These are phyloP conservation scores for Cystoderma amianthinum DNA, from an alignment of 768 basidiomycete genomes.

Conservation along the genomic window DNA sequence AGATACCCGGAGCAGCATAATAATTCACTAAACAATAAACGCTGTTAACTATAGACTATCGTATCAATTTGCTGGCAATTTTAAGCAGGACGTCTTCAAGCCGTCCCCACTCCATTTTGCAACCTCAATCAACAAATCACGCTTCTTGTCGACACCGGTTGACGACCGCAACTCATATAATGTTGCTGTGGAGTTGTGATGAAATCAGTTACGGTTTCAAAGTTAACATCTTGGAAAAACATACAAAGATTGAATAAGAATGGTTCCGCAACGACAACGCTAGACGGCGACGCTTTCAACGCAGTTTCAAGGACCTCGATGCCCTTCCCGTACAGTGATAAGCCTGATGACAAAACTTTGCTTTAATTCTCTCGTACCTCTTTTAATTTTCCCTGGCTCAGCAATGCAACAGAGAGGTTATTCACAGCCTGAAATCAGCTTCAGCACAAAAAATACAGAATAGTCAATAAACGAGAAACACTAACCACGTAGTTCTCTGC, in stretches of 20 bases:
- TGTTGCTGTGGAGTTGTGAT: conserved; percentile 43
- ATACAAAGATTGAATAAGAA: conserved; percentile 81
- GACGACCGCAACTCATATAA: conserved; percentile 77
- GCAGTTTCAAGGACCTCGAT: conserved; percentile 64
- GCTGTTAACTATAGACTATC: no score
- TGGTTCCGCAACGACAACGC: conserved; percentile 71
- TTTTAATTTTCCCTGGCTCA: conserved; percentile 65
- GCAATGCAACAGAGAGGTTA: conserved; percentile 64
- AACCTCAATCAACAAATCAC: conserved; percentile 64
- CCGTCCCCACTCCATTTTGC: conserved; percentile 88
- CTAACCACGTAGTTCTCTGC: conserved; percentile 55
- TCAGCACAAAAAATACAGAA: not conserved
- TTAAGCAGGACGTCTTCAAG: conserved; percentile 66
- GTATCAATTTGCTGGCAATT: conserved; percentile 60
- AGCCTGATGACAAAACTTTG: no score
- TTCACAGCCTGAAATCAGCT: conserved; percentile 54
- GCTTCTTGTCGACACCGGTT: conserved; percentile 70
- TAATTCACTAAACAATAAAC: no score
- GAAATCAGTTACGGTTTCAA: not conserved
- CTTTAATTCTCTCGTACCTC: conserved; percentile 41
- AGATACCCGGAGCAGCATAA: no score
- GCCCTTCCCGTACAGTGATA: conserved; percentile 45
- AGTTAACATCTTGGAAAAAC: conserved; percentile 13
- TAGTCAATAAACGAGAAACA: not conserved
- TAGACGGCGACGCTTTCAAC: conserved; percentile 57